Evolutionary conservation across 148 eudicot species (phyloP).

Genomic region (Tetragonia tetragonoides): DNA sequence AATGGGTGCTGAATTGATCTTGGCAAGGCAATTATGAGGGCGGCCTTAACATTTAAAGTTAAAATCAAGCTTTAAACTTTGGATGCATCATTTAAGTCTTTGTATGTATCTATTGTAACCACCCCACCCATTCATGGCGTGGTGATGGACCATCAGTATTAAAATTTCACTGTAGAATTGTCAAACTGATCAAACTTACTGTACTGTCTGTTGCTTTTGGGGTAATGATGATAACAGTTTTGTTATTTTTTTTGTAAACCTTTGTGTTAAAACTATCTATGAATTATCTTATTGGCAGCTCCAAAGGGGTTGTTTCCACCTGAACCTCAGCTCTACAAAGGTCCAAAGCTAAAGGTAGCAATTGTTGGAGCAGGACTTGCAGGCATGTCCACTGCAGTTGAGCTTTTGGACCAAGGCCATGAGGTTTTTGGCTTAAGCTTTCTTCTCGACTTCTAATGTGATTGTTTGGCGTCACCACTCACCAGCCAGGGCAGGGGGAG

Average conservation of each 20-base stretch:
- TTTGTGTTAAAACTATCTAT: constrained; percentile 2
- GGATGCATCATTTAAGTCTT: not conserved
- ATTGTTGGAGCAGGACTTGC: constrained; percentile 98
- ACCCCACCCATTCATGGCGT: not conserved
- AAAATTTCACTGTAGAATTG: not conserved
- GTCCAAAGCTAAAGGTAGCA: constrained; percentile 96
- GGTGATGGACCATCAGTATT: not conserved
- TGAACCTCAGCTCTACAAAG: constrained; percentile 78
- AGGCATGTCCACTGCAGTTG: constrained; percentile 99
- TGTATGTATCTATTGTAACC: not conserved
- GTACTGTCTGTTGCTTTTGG: constrained; percentile 2
- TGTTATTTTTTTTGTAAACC: no score
- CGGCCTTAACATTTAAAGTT: not conserved
- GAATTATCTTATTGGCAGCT: constrained; percentile 52
- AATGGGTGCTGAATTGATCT: not conserved
- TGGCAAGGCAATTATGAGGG: not conserved
- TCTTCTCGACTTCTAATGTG: not conserved
- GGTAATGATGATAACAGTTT: not conserved
- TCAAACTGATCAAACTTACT: not conserved
- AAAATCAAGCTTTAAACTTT: not conserved
- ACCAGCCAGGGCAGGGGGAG: not conserved
- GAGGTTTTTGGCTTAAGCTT: constrained; percentile 48
- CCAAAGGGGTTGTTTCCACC: constrained; percentile 97
- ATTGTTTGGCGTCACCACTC: not conserved
- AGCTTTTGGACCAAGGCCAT: constrained; percentile 98